Evolutionary conservation across 805 yeast species (phyloP).

Genomic region (Candida ipomoeae): DNA sequence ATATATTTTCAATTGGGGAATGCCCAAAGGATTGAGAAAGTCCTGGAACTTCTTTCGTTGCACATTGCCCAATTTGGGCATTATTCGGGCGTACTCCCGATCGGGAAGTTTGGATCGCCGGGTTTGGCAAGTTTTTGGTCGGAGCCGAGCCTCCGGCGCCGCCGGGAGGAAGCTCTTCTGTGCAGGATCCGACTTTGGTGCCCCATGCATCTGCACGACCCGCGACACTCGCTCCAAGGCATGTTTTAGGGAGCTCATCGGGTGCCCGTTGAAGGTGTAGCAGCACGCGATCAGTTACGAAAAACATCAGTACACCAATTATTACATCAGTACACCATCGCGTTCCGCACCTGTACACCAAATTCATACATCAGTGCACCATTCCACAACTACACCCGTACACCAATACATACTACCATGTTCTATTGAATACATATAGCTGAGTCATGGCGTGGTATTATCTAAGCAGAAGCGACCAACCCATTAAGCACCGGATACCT

Average conservation of each 20-base stretch:
- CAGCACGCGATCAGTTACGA: neutral
- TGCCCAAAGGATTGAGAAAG: conserved; percentile 32
- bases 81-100: conserved; percentile 7
- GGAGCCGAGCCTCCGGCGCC: neutral
- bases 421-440: too few relatives aligned
- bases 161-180: neutral
- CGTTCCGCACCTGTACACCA: neutral
- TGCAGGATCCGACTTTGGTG: neutral
- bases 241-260: conserved; percentile 31
- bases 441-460: too few relatives aligned
- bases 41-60: conserved; percentile 26
- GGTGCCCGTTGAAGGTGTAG: neutral
- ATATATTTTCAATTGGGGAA: conserved; percentile 31
- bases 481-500: too few relatives aligned
- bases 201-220: conserved; percentile 21
- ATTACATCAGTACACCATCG: neutral
- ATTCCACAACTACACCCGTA: too few relatives aligned
- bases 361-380: neutral
- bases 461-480: too few relatives aligned
- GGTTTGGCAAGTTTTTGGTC: conserved; percentile 4
- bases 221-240: conserved; percentile 34
- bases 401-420: neutral
- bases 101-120: conserved; percentile 7
- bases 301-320: neutral
- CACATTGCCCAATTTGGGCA: conserved; percentile 14